Base-by-base conservation (phyloP, 306 rosid species). In the Fragaria vesca region DNA sequence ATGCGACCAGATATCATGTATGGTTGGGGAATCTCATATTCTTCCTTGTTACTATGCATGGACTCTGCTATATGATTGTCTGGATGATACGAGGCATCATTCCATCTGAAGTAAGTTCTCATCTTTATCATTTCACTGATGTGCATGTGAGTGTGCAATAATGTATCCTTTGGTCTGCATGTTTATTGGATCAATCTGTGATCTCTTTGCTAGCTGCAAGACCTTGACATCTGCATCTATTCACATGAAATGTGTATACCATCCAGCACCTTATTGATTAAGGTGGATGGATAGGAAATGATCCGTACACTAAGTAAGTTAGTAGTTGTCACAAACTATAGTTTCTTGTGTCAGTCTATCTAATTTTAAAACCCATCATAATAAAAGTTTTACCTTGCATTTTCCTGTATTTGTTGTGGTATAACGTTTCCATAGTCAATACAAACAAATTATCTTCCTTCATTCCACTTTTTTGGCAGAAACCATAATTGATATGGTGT, bases 11-110 rank as follows among this genome's bases (percentile, higher is more conserved):
- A 84, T 90, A 90, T 82, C 93, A 90, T 75, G 91, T 90, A 5
- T 90, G 93, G 93, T 79, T 90, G 76, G 93, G 93, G 83, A 87
- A 90, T 77, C 90, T 90, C 43, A 82, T 87, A 30, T 87, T 90
- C 88, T 77, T 65, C 75, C 20, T 90, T 54, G 83, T 86, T 72
- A 87, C 90, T 36, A 83, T 87, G 74, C 93, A 90, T 74, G 93
- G 93, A 74, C 83, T 87, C 66, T 77, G 85, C 68, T 87, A 73
- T 72, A 69, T 76, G 45, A 69, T 81, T 71, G 83, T 63, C 40
- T 90, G 93, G 93, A 24, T 47, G 38, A 84, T 90, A 69, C 78
- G 81, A 1, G 93, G 91, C 30, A 78, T 69, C 51, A 85, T 89
- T 9, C 24, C 52, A 40, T 13, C 70, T 73, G 79, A 87, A 82